A percentile compares a stretch with the other conserved stretches of the same genome.
Conservation (phyloP, 2,329 filamentous ascomycete species). For the Neurospora sp. region DNA sequence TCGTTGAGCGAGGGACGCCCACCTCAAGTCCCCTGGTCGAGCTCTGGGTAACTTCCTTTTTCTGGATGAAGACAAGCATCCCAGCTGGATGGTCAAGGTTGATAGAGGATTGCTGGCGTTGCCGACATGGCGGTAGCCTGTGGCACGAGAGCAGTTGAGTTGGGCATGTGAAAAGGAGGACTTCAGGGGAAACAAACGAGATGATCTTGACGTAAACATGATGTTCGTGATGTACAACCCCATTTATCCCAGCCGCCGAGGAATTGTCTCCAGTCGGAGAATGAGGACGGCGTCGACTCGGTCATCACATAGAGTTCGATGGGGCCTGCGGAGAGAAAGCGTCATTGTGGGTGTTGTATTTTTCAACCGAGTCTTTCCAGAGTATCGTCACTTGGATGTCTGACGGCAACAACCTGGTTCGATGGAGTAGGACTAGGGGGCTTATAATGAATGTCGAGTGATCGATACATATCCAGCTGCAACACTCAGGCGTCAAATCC, state of each 20-base stretch:
- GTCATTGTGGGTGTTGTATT: neutral
- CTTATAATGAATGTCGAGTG: neutral
- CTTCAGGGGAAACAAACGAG: neutral
- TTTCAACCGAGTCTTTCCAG: neutral
- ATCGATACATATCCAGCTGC: neutral
- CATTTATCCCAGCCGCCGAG: neutral
- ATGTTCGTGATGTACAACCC: neutral
- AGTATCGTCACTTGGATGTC: neutral
- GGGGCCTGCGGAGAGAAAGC: neutral
- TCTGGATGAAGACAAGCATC: neutral
- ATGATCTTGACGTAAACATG: neutral
- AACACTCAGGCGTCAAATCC: neutral
- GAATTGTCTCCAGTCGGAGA: neutral
- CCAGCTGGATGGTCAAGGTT: neutral
- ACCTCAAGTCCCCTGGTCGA: neutral
- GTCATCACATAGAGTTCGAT: neutral
- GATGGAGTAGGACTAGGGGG: neutral
- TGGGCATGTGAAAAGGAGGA: neutral
- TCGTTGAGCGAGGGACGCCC: neutral
- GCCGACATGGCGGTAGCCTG: neutral
- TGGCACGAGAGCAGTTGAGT: neutral
- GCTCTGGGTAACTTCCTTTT: neutral
- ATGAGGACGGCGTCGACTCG: neutral
- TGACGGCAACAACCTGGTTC: neutral
- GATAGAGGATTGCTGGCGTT: neutral